Conservation (phyloP, 139 green algal species). For the Tetraselmis striata region DNA sequence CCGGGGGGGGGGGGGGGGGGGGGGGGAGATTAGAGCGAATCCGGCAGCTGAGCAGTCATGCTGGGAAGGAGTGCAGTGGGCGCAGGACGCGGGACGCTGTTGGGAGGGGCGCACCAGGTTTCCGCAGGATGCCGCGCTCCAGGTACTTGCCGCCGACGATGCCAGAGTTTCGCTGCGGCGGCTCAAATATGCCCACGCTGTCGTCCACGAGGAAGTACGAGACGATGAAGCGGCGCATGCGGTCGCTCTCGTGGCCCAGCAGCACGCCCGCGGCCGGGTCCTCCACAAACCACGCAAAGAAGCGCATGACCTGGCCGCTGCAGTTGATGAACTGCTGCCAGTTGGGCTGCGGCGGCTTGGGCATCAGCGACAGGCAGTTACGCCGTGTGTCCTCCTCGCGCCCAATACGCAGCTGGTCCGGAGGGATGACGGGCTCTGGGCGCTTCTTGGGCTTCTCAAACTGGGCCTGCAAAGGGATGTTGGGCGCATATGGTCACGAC, state of each 20-base stretch:
- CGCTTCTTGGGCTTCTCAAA: not conserved
- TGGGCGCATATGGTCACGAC: no score
- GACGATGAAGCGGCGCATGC: slow-evolving; percentile 29
- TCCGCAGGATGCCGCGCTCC: slow-evolving; percentile 16
- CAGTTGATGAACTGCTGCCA: slow-evolving; percentile 22
- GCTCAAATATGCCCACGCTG: slow-evolving; percentile 36
- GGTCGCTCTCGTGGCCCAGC: not conserved
- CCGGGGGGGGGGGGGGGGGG: no score
- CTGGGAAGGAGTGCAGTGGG: no score
- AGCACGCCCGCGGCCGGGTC: not conserved
- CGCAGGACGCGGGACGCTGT: no score
- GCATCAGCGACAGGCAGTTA: slow-evolving; percentile 20
- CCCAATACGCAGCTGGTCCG: not conserved
- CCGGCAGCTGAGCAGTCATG: no score
- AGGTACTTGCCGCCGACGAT: slow-evolving; percentile 39
- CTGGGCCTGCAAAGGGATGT: no score
- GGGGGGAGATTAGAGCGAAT: no score
- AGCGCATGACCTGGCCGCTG: slow-evolving; percentile 17
- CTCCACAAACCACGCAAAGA: slow-evolving; percentile 10
- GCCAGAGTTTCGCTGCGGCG: slow-evolving; percentile 21
- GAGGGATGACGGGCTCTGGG: not conserved
- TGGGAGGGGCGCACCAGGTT: not conserved
- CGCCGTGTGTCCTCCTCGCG: slow-evolving; percentile 8
- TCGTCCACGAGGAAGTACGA: slow-evolving; percentile 30
- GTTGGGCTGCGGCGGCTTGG: slow-evolving; percentile 22